Evolutionary conservation across 2,329 filamentous ascomycete genomes (phyloP).

Genomic region (Pseudogymnoascus sp.): DNA sequence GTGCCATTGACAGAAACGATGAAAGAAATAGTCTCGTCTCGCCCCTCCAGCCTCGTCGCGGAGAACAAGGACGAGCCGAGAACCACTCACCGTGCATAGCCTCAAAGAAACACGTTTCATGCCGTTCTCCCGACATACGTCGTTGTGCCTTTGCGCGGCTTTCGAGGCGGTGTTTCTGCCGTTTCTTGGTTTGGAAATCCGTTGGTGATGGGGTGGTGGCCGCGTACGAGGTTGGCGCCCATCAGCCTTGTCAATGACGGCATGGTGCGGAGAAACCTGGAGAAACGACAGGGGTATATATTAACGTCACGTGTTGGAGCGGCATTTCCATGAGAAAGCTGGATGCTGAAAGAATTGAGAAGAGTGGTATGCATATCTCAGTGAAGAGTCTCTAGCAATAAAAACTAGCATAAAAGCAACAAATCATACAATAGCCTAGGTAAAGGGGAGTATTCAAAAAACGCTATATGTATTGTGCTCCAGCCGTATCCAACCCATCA

Average conservation of each 20-base stretch:
- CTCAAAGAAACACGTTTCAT: constrained; percentile 2
- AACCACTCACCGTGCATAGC: not conserved
- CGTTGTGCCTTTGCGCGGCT: not conserved
- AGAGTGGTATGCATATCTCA: not conserved
- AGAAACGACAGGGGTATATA: not conserved
- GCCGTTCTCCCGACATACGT: not conserved
- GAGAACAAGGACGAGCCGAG: not conserved
- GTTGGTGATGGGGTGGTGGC: constrained; percentile 4
- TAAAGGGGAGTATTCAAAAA: not conserved
- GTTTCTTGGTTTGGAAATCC: not conserved
- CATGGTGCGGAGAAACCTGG: not conserved
- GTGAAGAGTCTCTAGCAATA: not conserved
- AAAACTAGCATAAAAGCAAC: not conserved
- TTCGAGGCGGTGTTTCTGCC: not conserved
- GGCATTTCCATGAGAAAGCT: not conserved
- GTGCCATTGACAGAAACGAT: not conserved
- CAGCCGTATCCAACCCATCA: not conserved
- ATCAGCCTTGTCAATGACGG: constrained; percentile 5
- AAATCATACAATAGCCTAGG: not conserved
- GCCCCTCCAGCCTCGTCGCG: not conserved
- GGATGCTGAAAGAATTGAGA: not conserved
- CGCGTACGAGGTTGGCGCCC: constrained; percentile 2
- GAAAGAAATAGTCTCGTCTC: not conserved
- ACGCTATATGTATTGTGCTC: not conserved
- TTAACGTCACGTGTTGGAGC: not conserved